Evolutionary conservation across 73 alveolate species (phyloP).

Genomic region (Paramecium sexaurelia): DNA sequence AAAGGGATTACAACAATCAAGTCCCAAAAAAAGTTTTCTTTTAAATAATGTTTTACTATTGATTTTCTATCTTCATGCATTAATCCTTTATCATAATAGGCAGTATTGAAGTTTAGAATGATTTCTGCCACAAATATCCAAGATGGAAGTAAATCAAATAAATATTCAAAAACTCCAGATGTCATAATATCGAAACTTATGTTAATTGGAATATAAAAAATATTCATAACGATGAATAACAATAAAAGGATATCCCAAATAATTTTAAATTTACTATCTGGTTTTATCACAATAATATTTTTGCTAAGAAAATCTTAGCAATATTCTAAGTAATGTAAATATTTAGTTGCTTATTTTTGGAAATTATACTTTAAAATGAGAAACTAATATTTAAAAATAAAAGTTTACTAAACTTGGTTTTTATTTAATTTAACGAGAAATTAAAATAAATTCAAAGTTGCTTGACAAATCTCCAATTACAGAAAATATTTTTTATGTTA

Average conservation of each 20-base stretch:
- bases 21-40: conserved; percentile 71
- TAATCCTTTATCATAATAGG: conserved; percentile 74
- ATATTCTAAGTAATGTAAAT: background rate
- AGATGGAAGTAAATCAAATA: conserved; percentile 40
- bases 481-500: conserved; percentile 3
- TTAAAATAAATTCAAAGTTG: conserved; percentile 18
- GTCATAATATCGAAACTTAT: background rate
- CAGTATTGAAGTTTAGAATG: conserved; percentile 72
- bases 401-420: conserved; percentile 8
- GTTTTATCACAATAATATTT: background rate
- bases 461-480: conserved; percentile 31
- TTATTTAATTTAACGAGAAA: background rate
- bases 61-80: conserved; percentile 67
- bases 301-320: background rate
- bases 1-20: conserved; percentile 67
- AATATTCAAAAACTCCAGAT: background rate
- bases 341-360: background rate
- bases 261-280: conserved; percentile 28
- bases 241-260: conserved; percentile 17
- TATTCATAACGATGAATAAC: conserved; percentile 6
- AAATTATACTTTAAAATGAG: background rate
- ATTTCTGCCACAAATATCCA: conserved; percentile 68
- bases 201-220: conserved; percentile 10
- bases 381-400: background rate
- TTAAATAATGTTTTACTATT: conserved; percentile 69